Conservation (phyloP, 192 early-diverging fungal species). For the Podila verticillata region DNA sequence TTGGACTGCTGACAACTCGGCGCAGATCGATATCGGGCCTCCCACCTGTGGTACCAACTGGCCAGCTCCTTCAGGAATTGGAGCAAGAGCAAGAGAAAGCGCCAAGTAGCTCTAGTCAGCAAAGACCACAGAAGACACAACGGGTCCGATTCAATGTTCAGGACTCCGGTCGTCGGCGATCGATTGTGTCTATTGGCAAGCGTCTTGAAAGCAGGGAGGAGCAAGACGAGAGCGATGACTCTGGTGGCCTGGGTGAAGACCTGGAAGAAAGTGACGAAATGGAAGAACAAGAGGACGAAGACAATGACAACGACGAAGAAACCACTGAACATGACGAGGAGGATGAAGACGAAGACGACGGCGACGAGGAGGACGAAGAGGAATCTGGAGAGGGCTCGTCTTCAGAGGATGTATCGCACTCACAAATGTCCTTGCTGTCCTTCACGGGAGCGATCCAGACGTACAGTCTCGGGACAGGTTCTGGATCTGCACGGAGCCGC, state of each 20-base stretch:
- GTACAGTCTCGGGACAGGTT: conserved; percentile 41
- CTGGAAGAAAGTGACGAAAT: neutral
- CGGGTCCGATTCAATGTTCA: conserved; percentile 2
- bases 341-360: conserved; percentile 5
- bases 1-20: conserved; percentile 11
- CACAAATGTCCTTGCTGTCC: conserved; percentile 39
- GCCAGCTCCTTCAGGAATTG: too few species aligned
- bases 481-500: conserved; percentile 40
- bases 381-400: conserved; percentile 19
- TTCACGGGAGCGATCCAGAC: conserved; percentile 45
- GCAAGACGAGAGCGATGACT: neutral
- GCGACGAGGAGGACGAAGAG: conserved; percentile 7
- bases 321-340: neutral
- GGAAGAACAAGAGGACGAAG: neutral
- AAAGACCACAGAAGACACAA: neutral
- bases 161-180: neutral
- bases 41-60: too few species aligned
- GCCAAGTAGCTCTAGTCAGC: neutral
- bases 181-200: too few species aligned
- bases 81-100: neutral
- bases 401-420: conserved; percentile 21
- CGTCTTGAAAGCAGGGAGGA: neutral
- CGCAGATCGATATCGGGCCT: neutral
- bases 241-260: neutral
- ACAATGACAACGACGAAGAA: conserved; percentile 8